Evolutionary conservation across 495 filamentous ascomycete genomes (phyloP).

Genomic region (Neurospora sp.): DNA sequence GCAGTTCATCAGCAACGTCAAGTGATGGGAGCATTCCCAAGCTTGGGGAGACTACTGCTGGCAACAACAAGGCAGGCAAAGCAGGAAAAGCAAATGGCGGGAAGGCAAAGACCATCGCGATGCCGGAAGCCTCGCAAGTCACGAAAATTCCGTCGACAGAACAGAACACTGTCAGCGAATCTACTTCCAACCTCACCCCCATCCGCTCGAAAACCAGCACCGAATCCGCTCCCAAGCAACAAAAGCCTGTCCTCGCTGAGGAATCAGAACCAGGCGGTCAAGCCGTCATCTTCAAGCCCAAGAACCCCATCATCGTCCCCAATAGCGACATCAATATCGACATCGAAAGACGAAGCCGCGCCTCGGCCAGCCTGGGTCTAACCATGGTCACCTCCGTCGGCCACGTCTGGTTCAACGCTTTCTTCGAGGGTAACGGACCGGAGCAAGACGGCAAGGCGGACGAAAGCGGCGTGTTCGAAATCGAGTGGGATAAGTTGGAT

Average conservation of each 20-base stretch:
- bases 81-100: not conserved
- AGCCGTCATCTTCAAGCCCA: slow-evolving; percentile 71
- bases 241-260: slow-evolving; percentile 10
- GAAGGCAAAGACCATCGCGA: slow-evolving; percentile 20
- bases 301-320: slow-evolving; percentile 49
- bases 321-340: slow-evolving; percentile 84
- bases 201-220: slow-evolving; percentile 13
- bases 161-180: not conserved
- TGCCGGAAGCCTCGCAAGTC: slow-evolving; percentile 5
- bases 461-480: slow-evolving; percentile 45
- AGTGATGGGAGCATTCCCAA: not conserved
- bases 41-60: not conserved
- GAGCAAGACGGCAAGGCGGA: slow-evolving; percentile 42
- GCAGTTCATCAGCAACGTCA: not conserved
- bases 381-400: slow-evolving; percentile 88
- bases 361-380: slow-evolving; percentile 64
- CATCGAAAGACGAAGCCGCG: slow-evolving; percentile 62
- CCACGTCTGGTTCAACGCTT: slow-evolving; percentile 94
- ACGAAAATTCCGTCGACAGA: not conserved
- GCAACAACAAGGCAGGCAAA: slow-evolving; percentile 3
- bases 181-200: not conserved
- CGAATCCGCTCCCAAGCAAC: not conserved
- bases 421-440: slow-evolving; percentile 75
- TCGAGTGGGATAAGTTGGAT: slow-evolving; percentile 51
- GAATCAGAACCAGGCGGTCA: slow-evolving; percentile 40